Percentiles rank a stretch among this genome's conserved stretches.
phyloP scores from a whole-genome alignment of 345 rosid genomes.

The Carallia pectinifolia region DNA sequence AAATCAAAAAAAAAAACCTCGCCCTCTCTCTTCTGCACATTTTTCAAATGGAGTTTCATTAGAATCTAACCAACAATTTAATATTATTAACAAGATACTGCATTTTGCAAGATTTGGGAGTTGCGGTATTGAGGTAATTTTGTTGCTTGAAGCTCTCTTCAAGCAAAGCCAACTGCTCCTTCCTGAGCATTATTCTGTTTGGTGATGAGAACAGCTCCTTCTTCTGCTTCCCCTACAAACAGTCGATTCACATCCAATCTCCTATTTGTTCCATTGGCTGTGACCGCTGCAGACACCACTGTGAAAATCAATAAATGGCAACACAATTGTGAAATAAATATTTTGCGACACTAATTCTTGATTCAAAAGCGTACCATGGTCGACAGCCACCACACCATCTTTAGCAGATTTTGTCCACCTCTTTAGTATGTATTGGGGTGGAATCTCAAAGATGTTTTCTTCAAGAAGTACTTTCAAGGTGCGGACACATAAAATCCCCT shows the following conservation, averaged over 20 bases:
- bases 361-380: no score
- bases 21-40: constrained; percentile 66
- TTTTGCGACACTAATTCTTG: no score
- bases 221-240: constrained; percentile 49
- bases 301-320: neutral
- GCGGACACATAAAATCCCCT: constrained; percentile 22
- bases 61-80: no score
- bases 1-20: constrained; percentile 34
- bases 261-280: constrained; percentile 15
- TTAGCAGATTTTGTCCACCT: constrained; percentile 27
- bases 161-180: constrained; percentile 87
- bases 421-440: constrained; percentile 21
- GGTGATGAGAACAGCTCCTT: constrained; percentile 63
- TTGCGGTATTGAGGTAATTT: constrained; percentile 75
- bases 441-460: constrained; percentile 13
- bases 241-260: constrained; percentile 49
- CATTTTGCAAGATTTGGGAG: constrained; percentile 8
- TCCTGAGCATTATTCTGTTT: constrained; percentile 53
- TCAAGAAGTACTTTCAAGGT: constrained; percentile 17
- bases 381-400: neutral
- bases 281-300: constrained; percentile 40
- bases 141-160: constrained; percentile 93
- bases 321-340: no score
- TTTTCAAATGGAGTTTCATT: no score
- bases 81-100: no score